These are phyloP conservation scores for Trichoderma pleuroti DNA, from an alignment of 2,329 filamentous ascomycete species.

Conservation along the genomic window DNA sequence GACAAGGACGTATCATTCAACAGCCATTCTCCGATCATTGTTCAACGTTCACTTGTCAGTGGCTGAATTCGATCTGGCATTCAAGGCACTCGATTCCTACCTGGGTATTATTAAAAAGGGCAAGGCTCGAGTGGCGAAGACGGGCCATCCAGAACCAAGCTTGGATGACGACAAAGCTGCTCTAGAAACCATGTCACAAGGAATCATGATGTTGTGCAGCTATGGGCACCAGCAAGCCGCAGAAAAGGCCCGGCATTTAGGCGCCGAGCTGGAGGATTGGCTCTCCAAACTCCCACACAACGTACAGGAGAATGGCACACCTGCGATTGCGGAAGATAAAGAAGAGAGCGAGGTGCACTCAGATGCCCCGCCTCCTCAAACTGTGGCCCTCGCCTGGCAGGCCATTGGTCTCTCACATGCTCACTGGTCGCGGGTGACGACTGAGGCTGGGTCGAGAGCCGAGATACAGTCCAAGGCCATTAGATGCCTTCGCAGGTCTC, in stretches of 20 bases:
- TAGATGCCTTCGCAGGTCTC: constrained; percentile 67
- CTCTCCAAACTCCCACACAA: constrained; percentile 56
- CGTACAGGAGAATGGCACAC: constrained; percentile 28
- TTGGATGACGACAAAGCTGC: constrained; percentile 77
- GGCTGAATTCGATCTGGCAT: constrained; percentile 86
- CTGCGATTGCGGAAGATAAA: constrained; percentile 30
- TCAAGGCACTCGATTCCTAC: constrained; percentile 90
- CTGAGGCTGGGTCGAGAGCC: constrained; percentile 66
- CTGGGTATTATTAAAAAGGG: constrained; percentile 81
- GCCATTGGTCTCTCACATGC: constrained; percentile 83
- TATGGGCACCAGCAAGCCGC: constrained; percentile 73
- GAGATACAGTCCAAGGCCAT: constrained; percentile 76
- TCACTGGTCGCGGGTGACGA: constrained; percentile 81
- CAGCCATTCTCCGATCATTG: constrained; percentile 76
- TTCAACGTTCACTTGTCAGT: constrained; percentile 85
- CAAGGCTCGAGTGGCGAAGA: constrained; percentile 79
- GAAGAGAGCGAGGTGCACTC: constrained; percentile 32
- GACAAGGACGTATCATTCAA: constrained; percentile 93
- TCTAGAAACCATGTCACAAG: constrained; percentile 74
- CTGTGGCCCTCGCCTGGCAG: constrained; percentile 71
- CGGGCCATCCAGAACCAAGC: constrained; percentile 63
- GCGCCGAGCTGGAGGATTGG: constrained; percentile 69
- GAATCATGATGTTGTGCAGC: constrained; percentile 74
- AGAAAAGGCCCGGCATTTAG: constrained; percentile 73
- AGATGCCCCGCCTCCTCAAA: constrained; percentile 51